Percentiles rank a stretch among this genome's conserved stretches.
phyloP scores from a whole-genome alignment of 306 rosid genomes.

The Sicyos baderoa region DNA sequence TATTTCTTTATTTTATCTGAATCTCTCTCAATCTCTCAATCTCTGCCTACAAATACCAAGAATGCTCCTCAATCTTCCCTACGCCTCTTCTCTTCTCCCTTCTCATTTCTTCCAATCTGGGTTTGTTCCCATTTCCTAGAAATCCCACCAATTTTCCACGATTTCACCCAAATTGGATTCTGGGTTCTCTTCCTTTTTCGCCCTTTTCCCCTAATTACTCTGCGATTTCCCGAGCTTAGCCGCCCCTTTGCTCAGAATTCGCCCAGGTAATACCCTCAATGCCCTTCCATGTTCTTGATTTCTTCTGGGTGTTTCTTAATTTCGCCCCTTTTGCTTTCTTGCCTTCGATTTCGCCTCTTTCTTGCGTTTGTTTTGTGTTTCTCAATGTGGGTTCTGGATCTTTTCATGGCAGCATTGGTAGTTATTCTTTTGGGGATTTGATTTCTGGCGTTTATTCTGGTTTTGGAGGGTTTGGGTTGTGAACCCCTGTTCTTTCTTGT shows the following conservation, averaged over 20 bases:
- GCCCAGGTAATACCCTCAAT: not conserved
- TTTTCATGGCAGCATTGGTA: not conserved
- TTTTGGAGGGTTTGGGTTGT: constrained; percentile 3
- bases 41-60: constrained; percentile 57
- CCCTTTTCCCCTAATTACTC: not conserved
- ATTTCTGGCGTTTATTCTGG: constrained; percentile 21
- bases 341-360: constrained; percentile 12
- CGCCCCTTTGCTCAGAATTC: constrained; percentile 2
- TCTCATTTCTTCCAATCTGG: constrained; percentile 28
- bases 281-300: not conserved
- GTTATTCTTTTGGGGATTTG: not conserved
- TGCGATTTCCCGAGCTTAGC: not conserved
- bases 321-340: constrained; percentile 8
- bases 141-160: constrained; percentile 13
- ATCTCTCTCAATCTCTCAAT: constrained; percentile 2
- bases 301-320: not conserved
- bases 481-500: constrained; percentile 8
- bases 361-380: constrained; percentile 5
- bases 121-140: constrained; percentile 22
- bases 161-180: constrained; percentile 11
- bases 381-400: not conserved
- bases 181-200: not conserved
- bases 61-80: constrained; percentile 29
- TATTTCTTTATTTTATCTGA: constrained; percentile 6
- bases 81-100: constrained; percentile 29